Conservation (phyloP, 1,284 basidiomycete genomes). For the Butyriboletus appendiculatus region DNA sequence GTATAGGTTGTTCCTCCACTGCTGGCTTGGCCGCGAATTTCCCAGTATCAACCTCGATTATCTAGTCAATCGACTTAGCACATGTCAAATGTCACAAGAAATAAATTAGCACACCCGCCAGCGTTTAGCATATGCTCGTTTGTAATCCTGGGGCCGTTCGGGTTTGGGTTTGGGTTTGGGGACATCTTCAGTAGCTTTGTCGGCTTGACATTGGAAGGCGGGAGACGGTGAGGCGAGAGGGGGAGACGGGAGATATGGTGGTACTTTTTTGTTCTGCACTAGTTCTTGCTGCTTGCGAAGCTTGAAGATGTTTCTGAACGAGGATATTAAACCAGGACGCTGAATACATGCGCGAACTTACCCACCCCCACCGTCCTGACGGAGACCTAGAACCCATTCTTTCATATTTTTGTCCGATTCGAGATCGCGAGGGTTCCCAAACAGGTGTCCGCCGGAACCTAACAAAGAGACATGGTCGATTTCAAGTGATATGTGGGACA, state of each 20-base stretch:
- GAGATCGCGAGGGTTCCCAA: constrained; percentile 49
- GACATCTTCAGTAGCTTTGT: not conserved
- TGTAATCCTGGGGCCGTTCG: constrained; percentile 9
- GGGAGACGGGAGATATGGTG: not conserved
- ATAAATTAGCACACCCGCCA: constrained; percentile 25
- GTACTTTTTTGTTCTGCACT: constrained; percentile 3
- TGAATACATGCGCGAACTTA: constrained; percentile 32
- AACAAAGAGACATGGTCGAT: constrained; percentile 44
- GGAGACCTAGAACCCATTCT: constrained; percentile 53
- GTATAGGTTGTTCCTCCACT: not conserved
- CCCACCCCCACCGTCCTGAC: constrained; percentile 55
- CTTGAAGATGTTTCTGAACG: constrained; percentile 47
- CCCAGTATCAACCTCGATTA: constrained; percentile 12
- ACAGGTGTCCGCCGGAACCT: constrained; percentile 35
- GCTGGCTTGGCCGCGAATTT: constrained; percentile 15
- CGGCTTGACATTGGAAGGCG: constrained; percentile 1
- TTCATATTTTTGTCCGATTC: constrained; percentile 40
- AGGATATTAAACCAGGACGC: constrained; percentile 9
- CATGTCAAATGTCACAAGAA: not conserved
- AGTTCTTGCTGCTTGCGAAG: constrained; percentile 35
- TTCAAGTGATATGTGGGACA: constrained; percentile 47
- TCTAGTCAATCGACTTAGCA: constrained; percentile 14
- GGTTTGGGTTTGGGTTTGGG: constrained; percentile 7
- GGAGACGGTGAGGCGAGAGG: not conserved
- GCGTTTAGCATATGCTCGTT: constrained; percentile 27